A percentile compares a stretch with the other conserved stretches of the same genome.
These are phyloP conservation scores for Penicillium egyptiacum DNA, from an alignment of 495 filamentous ascomycete genomes.

Conservation along the genomic window DNA sequence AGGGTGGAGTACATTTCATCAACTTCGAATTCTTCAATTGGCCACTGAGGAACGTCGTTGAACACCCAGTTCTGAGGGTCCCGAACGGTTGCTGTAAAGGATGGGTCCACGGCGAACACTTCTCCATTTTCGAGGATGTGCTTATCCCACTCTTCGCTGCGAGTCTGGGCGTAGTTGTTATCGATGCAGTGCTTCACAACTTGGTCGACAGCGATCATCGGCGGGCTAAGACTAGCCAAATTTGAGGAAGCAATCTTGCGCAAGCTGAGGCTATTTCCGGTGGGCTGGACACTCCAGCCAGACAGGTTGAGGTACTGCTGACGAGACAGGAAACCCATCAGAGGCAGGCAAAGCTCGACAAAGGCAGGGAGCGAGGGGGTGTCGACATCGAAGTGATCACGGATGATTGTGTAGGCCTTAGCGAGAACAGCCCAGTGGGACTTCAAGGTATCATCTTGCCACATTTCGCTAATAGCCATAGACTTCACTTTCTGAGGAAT, in stretches of 20 bases:
- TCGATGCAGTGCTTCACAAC: neutral
- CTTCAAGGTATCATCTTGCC: conserved; percentile 46
- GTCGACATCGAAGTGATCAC: conserved; percentile 42
- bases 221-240: neutral
- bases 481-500: conserved; percentile 48
- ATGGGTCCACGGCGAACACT: neutral
- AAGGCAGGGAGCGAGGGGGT: conserved; percentile 14
- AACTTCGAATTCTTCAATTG: neutral
- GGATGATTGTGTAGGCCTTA: conserved; percentile 50
- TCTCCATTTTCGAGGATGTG: neutral
- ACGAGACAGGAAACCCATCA: conserved; percentile 34
- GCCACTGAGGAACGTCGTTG: neutral
- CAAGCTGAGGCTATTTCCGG: neutral
- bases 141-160: neutral
- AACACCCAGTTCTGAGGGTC: neutral
- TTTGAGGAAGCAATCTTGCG: neutral
- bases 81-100: neutral
- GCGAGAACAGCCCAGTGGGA: conserved; percentile 50
- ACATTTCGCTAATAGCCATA: conserved; percentile 39
- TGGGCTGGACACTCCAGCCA: conserved; percentile 31
- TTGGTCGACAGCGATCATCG: neutral
- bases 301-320: conserved; percentile 40
- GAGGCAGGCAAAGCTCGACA: neutral
- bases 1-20: neutral
- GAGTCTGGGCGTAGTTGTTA: neutral